Base-by-base conservation (phyloP, 352 stramenopile genomes). In the Pilasporangium apinafurcum region DNA sequence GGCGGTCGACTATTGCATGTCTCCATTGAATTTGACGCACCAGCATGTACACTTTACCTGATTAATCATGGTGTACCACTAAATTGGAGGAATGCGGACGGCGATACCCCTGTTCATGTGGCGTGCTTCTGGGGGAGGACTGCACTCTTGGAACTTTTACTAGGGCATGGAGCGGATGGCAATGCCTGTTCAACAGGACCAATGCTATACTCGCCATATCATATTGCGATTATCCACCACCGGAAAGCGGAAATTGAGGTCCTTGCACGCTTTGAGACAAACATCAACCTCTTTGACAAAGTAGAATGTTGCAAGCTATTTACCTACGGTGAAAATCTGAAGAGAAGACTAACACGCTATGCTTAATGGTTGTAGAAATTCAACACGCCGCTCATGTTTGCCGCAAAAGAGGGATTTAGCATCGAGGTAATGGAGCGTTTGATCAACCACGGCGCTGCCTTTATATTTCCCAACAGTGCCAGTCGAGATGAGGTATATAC, bases 401-500 rank as follows among this genome's bases (percentile, higher is more conserved):
- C n/a, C n/a, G n/a, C n/a, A n/a, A n/a, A n/a, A n/a, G n/a, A n/a
- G n/a, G 14, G n/a, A 7, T 41, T 18, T 4, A 41, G 35, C 35
- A 14, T 24, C 14, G 13, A 20, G 13, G 14, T 20, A 10, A 26
- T 41, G 35, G n/a, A n/a, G 8, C 8, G 8, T 5, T 22, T 41
- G 18, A 20, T 41, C 13, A 12, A 24, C n/a, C 16, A 22, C 16
- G 35, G 35, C 35, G 35, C 35, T 8, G 8, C 14, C 20, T 41
- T 41, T 26, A 16, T 4, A 12, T 41, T 41, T 13, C 35, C 35
- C 20, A 41, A 8, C 8, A 41, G 35, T 22, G n/a, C 35, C 8
- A 41, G 35, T 41, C 35, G 35, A 20, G 35, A 41, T 22, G 13
- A 18, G 35, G 35, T 41, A 41, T 8, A 22, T 41, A 9, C 35